Conservation (phyloP, 768 basidiomycete genomes). For the Pseudohyphozyma bogoriensis region DNA sequence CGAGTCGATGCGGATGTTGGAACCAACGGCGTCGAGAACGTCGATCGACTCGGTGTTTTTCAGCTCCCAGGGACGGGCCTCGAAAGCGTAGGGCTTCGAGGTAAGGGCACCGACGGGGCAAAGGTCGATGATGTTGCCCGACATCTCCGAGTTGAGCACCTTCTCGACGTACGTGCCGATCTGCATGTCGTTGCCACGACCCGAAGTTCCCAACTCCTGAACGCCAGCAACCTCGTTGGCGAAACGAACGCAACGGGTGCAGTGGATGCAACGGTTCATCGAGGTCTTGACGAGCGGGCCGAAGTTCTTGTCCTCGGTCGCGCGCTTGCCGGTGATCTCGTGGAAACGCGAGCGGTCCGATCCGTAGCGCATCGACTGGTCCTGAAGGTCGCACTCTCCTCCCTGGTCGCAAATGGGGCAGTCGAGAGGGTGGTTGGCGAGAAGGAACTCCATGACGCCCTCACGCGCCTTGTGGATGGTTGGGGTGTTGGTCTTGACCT, state of each 20-base stretch:
- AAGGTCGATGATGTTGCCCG: conserved; percentile 91
- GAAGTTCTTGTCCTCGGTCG: conserved; percentile 94
- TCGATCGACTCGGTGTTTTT: conserved; percentile 97
- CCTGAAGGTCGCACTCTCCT: conserved; percentile 96
- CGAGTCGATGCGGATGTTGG: conserved; percentile 92
- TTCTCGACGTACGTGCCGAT: conserved; percentile 98
- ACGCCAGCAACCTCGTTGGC: conserved; percentile 99
- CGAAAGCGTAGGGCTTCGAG: conserved; percentile 96
- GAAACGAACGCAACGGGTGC: conserved; percentile 96
- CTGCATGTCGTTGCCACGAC: conserved; percentile 95
- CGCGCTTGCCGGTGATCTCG: conserved; percentile 94
- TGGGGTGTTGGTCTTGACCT: conserved; percentile 36
- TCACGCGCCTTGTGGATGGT: conserved; percentile 42
- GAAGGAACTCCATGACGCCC: conserved; percentile 97
- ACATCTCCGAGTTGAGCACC: conserved; percentile 92
- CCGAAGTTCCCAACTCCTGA: conserved; percentile 91
- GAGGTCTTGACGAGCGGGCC: conserved; percentile 97
- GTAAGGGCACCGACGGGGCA: conserved; percentile 98
- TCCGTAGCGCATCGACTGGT: conserved; percentile 98
- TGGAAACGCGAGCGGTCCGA: conserved; percentile 96
- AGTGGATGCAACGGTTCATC: conserved; percentile 99
- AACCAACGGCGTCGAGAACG: conserved; percentile 87
- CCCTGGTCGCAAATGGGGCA: conserved; percentile 99
- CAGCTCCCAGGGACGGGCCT: conserved; percentile 94
- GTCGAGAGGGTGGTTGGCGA: conserved; percentile 94